A percentile compares a stretch with the other conserved stretches of the same genome.
Evolutionary conservation across 345 rosid genomes (phyloP).

Genomic region (Rhodamnia argentea): DNA sequence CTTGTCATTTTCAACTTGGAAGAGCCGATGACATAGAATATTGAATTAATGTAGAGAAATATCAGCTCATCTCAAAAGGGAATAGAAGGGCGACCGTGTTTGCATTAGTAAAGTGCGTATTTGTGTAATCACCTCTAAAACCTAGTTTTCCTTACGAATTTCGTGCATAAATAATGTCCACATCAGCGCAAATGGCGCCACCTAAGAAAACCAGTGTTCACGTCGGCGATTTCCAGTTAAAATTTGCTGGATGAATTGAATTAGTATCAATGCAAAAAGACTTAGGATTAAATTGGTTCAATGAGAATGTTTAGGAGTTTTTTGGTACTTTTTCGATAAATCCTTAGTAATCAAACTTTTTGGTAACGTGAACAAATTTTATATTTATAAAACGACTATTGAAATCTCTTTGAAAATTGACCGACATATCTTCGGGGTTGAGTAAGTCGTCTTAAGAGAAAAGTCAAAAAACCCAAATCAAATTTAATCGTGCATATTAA

Average conservation of each 20-base stretch:
- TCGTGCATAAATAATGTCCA: too few relatives aligned
- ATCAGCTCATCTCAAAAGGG: not conserved
- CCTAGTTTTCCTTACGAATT: not conserved
- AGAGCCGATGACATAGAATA: not conserved
- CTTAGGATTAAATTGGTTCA: too few relatives aligned
- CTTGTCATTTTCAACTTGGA: not conserved
- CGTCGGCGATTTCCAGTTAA: too few relatives aligned
- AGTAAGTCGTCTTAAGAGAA: accelerated
- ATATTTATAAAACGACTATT: not conserved
- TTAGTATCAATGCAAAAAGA: too few relatives aligned
- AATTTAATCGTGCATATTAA: not conserved
- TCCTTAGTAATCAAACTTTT: not conserved
- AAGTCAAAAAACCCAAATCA: not conserved
- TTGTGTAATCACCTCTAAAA: not conserved
- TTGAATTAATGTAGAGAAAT: not conserved
- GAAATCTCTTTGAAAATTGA: not conserved
- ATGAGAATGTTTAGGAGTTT: too few relatives aligned
- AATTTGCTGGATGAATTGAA: too few relatives aligned
- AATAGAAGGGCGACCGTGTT: not conserved
- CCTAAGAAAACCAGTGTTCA: too few relatives aligned
- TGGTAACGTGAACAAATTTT: not conserved
- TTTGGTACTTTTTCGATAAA: not conserved
- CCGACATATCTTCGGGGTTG: not conserved
- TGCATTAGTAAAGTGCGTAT: not conserved
- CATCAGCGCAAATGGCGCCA: too few relatives aligned